Base-by-base conservation (phyloP, 495 filamentous ascomycete species). In the Xylaria acuta region DNA sequence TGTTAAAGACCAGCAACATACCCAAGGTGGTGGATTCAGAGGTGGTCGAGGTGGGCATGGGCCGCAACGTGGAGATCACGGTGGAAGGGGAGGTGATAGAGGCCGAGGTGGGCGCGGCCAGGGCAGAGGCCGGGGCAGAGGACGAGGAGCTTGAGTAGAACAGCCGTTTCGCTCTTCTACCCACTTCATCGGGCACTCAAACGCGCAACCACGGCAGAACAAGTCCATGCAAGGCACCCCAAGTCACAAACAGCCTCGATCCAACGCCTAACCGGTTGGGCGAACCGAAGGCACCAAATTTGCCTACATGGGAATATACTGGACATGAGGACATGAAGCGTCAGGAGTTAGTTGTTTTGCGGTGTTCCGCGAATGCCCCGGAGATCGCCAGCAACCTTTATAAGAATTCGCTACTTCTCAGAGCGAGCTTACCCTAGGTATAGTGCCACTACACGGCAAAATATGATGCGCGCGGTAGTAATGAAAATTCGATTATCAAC, bases 1-100 rank as follows among this genome's bases (percentile, higher is more conserved):
- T 12, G 94, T 95, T 16, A 97, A 94, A 85, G 95, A 98, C 54
- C 94, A 97, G 79, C 91, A 92, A 72, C 92, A 95, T 72, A 86
- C 83, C 56, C 91, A 95, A 77, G 76, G 80, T 36, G 77, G 82
- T 34, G 82, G 84, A 32, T 91, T 83, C 78, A 87, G 85, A 76
- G 90, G 93, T 27, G 90, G 90, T 53, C 89, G 94, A 36, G 92
- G 92, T 56, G 92, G 91, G 14, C 76, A 79, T 27, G 83, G 84
- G 69, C 84, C 84, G 65, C 82, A 89, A 66, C 85, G 93, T 72
- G 90, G 91, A 36, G 90, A 91, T 74, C 84, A 89, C 69, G 51
- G 89, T 62, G 88, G 90, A 45, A 80, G 88, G 74, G 86, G 89
- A 32, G 84, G 83, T 64, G 79, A 84, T n/a, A 79, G 80, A 72